Base-by-base conservation (phyloP, 1,284 basidiomycete species). In the Pseudozyma hubeiensis region DNA sequence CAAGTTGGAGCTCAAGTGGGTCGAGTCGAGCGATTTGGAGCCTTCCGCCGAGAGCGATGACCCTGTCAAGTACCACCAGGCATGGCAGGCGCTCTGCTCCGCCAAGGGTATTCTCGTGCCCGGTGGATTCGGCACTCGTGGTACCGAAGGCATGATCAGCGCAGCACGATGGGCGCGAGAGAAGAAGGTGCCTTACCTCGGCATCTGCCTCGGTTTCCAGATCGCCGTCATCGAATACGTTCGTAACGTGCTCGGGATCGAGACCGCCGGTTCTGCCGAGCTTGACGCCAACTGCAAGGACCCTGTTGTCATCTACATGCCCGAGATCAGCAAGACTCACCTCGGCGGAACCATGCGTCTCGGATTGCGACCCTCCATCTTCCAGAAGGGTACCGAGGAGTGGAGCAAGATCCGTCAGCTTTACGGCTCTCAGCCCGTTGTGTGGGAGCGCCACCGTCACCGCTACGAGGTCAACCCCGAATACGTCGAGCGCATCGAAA, bases 341-440 rank as follows among this genome's bases (percentile, higher is more conserved):
- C 93, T 99, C 89, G 96, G 96, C 58, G 96, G 96, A 31, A 99
- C 96, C 24, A 99, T 99, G 96, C 91, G 96, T 19, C 89, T 98
- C 14, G 96, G 96, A 24, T 88, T 99, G 53, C 90, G 96, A 19
- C 94, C 97, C 6, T 98, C 96, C 3, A 88, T 97, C 54, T 98
- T 99, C 84, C 89, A 91, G 84, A 50, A 87, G 84, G 85, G 88
- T 67, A 89, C 87, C 5, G 66, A 75, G 29, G 43, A 64, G 48
- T 81, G 79, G 77, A 78, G 72, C 73, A 90, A 90, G 76, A 87
- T 90, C 43, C 88, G 94, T 33, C 88, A 89, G 83, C 86, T 99
- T 77, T 99, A 99, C 81, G 96, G 91, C n/a, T 91, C 91, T 33
- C 88, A 88, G 5, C 88, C 88, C 24, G 91, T 89, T 77, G 93